Evolutionary conservation across 257 asterid genomes (phyloP), one percentile per base, ranked within the genome.

Genomic region (Primulina eburnea): DNA sequence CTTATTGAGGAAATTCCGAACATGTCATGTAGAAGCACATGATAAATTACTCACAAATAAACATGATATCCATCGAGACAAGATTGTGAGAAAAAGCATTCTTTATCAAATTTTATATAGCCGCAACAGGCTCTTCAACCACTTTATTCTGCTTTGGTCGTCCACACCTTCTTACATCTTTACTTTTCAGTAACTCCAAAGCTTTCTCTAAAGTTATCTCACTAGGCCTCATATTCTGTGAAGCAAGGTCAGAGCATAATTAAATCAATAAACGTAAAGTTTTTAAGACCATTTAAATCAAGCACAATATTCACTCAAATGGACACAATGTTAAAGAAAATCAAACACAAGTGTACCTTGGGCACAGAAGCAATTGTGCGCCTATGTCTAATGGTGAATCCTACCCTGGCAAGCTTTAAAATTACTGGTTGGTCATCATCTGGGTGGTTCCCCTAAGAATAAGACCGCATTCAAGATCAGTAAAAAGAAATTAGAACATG

Each of bases 391-490:
- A 92, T 71, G 65, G 87, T 50, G 81, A 88, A 92, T 40, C 96
- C 89, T 34, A 74, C 74, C 73, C 75, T 87, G 20, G 86, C 84
- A 68, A 86, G 87, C 85, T 67, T 87, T 75, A 93, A 34, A 62
- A 84, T 20, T 30, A 93, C 83, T 0, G 95, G 95, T 62, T 38
- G 82, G 76, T 73, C 84, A 65, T 88, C 95, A 20, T 80, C 86
- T 47, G 97, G 95, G 78, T 93, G 96, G 59, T 87, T 89, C 53
- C 96, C 98, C 98, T 93, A 73, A 70, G 56, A 68, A 53, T 35
- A 9, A 73, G 37, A 73, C 14, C 26, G 29, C 72, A 52, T 53
- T 61, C 82, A 62, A 24, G 66, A 73, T 66, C 50, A 73, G 64
- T 72, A 26, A 17, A 72, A 71, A 21, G 67, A 64, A 53, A 67